Base-by-base conservation (phyloP, 805 yeast genomes). In the Metahyphopichia silvanorum region DNA sequence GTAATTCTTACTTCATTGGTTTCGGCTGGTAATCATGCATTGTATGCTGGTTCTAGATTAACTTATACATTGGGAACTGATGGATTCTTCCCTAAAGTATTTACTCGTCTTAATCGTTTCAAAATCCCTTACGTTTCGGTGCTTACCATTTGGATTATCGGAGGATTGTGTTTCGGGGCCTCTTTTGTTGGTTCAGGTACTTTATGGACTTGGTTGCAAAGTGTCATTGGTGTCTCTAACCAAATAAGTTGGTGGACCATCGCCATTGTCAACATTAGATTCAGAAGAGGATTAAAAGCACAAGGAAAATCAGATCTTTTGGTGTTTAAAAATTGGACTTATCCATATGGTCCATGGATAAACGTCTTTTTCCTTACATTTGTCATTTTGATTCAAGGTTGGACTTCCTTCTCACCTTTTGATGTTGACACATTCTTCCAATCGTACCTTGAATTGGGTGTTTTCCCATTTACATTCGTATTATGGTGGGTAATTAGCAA, bases 101-200 rank as follows among this genome's bases (percentile, higher is more conserved):
- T 74, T 35, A 62, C 74, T 11, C 45, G 50, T 33, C 55, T 57
- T 12, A 72, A 70, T 42, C 49, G 74, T 15, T 68, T 49, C 45
- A 57, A 66, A 33, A 62, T 66, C 12, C 79, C 79, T 12, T 71
- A 69, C 40, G 71, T 72, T 13, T 73, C 76, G 0, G 76, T 73
- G 1, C 27, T 62, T 2, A 46, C 65, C 19, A 76, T 82, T 16
- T 74, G 78, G 73, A 46, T 69, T 3, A 58, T 69, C 20, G 76
- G 81, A 26, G 81, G 79, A 0, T 55, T 76, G 28, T 76, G 80
- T 48, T 78, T 78, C 45, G 83, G 77, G 2, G 70, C 80, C 4
- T 74, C 79, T 1, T 73, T 72, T 42, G 64, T 72, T 35, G 74
- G 75, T 15, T 70, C 76, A 1, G 78, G 77, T 27, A 57, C 60